phyloP scores from a whole-genome alignment of 31 red algal genomes.

The Porphyra umbilicalis region DNA sequence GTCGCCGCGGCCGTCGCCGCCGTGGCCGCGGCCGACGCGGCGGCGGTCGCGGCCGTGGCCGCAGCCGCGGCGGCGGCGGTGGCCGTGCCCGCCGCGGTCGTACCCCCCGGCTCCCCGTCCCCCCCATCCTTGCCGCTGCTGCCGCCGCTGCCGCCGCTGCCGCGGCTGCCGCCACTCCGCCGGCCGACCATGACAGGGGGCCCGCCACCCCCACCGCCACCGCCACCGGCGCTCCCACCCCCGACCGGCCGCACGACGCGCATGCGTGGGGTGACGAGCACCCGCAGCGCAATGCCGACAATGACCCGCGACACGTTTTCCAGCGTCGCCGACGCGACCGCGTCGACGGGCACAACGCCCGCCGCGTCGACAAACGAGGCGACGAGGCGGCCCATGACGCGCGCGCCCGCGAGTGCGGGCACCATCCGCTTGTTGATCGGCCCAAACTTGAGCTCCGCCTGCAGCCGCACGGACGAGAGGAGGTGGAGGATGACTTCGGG shows the following conservation, averaged over 20 bases:
- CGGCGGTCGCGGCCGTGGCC: not conserved
- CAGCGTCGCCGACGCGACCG: slow-evolving; percentile 52
- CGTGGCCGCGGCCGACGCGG: not conserved
- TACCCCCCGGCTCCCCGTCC: not conserved
- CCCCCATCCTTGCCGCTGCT: not conserved
- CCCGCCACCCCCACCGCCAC: not conserved
- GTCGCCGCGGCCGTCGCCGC: not conserved
- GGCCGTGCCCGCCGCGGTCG: not conserved
- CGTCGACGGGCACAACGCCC: slow-evolving; percentile 40
- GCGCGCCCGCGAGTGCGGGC: slow-evolving; percentile 59
- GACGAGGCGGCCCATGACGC: slow-evolving; percentile 37
- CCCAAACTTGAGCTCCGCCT: slow-evolving; percentile 80
- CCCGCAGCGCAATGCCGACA: slow-evolving; percentile 65
- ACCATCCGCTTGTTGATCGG: slow-evolving; percentile 69
- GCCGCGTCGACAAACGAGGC: slow-evolving; percentile 42
- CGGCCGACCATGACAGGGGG: not conserved
- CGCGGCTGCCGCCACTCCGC: not conserved
- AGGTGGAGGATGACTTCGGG: slow-evolving; percentile 62
- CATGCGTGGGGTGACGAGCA: slow-evolving; percentile 69
- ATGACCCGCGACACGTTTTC: slow-evolving; percentile 70
- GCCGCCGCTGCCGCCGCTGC: not conserved
- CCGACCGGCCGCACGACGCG: slow-evolving; percentile 20
- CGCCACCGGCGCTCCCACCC: not conserved
- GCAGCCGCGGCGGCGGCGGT: not conserved
- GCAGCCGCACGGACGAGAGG: slow-evolving; percentile 62